Evolutionary conservation across 257 asterid species (phyloP).

Genomic region (Solanum chilense): DNA sequence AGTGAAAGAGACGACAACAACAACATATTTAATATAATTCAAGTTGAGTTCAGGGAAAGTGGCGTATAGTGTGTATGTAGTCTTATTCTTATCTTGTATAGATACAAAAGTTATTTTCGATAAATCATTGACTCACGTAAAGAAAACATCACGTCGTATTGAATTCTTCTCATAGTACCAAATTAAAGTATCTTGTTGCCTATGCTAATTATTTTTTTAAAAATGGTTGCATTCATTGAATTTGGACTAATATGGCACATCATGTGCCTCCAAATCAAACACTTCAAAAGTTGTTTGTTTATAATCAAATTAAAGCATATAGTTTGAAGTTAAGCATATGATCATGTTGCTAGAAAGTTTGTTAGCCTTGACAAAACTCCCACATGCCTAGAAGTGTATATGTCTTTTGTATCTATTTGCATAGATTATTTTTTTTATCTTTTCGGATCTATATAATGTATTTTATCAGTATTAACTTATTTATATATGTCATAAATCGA

Average conservation of each 20-base stretch:
- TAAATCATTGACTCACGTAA: not conserved
- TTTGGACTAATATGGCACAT: conserved; percentile 14
- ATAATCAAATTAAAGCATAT: conserved; percentile 22
- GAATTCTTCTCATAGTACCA: conserved; percentile 13
- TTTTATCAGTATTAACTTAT: not conserved
- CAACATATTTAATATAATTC: not conserved
- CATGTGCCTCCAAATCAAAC: conserved; percentile 21
- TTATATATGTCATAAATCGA: not conserved
- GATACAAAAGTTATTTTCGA: rapidly evolving
- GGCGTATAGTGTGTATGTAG: not conserved
- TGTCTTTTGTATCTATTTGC: not conserved
- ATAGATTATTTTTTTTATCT: not conserved
- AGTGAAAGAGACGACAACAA: not conserved
- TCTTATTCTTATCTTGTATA: not conserved
- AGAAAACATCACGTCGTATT: not conserved
- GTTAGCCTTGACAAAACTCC: conserved; percentile 2
- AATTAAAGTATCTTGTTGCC: not conserved
- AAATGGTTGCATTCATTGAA: conserved; percentile 8
- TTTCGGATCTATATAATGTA: not conserved
- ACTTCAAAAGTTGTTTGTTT: conserved; percentile 11
- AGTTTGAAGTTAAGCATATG: not conserved
- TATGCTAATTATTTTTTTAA: not conserved
- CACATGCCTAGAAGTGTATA: conserved; percentile 9
- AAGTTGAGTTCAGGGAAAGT: rapidly evolving
- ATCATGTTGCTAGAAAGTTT: not conserved